These are phyloP conservation scores for Lepidium didymum DNA, from an alignment of 345 rosid species.

Conservation along the genomic window DNA sequence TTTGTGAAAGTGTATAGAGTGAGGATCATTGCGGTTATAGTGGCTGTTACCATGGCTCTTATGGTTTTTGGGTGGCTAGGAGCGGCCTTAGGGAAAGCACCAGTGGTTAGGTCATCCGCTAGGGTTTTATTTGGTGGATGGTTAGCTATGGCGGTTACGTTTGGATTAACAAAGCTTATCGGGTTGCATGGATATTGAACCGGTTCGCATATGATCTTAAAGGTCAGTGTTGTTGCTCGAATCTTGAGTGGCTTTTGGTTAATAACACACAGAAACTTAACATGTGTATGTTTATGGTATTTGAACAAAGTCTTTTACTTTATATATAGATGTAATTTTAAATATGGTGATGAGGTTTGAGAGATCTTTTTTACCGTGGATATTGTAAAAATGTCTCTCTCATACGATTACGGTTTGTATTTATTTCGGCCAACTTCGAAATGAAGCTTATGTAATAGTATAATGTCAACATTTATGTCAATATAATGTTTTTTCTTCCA, in stretches of 20 bases:
- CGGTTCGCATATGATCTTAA: background rate
- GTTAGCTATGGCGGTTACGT: slow-evolving; percentile 90
- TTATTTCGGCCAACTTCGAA: background rate
- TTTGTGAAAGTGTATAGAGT: slow-evolving; percentile 57
- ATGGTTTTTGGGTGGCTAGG: slow-evolving; percentile 70
- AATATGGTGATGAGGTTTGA: background rate
- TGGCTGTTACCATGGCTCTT: slow-evolving; percentile 55
- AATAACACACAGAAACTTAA: background rate
- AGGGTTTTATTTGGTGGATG: slow-evolving; percentile 90
- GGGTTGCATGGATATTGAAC: slow-evolving; percentile 54
- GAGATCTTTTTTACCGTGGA: slow-evolving; percentile 6
- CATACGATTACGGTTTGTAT: background rate
- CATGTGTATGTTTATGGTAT: background rate
- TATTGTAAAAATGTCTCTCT: slow-evolving; percentile 3
- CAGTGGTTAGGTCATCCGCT: slow-evolving; percentile 38
- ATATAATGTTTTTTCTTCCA: no score
- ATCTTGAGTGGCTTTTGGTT: background rate
- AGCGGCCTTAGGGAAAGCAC: slow-evolving; percentile 71
- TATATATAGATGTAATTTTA: background rate
- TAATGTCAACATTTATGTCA: background rate
- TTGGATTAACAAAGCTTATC: slow-evolving; percentile 71
- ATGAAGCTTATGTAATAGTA: background rate
- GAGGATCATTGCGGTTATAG: slow-evolving; percentile 56
- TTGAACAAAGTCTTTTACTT: slow-evolving; percentile 10
- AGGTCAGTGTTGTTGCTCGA: background rate